Conservation (phyloP, 2,329 filamentous ascomycete genomes). For the Ophiosphaerella narmari region DNA sequence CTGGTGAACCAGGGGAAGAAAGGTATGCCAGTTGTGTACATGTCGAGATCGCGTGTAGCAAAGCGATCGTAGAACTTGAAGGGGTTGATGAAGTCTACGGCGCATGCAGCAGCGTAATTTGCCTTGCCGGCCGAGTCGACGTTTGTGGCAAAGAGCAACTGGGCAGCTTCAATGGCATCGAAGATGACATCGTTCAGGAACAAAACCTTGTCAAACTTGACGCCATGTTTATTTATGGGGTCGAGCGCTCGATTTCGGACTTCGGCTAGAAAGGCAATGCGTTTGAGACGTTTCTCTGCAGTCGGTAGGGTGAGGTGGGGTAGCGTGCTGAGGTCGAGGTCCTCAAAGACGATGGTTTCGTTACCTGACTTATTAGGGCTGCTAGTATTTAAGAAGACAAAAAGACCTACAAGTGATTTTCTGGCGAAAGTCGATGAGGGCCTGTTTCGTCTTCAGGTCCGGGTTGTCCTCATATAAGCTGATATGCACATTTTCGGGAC, state of each 20-base stretch:
- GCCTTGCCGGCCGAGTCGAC: slow-evolving; percentile 55
- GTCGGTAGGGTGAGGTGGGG: slow-evolving; percentile 66
- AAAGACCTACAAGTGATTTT: slow-evolving; percentile 50
- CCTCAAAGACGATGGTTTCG: slow-evolving; percentile 61
- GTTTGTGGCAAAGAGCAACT: slow-evolving; percentile 68
- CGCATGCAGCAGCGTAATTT: slow-evolving; percentile 70
- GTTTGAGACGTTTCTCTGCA: slow-evolving; percentile 67
- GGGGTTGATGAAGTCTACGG: slow-evolving; percentile 70
- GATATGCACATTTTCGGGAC: slow-evolving; percentile 69
- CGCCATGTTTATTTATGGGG: slow-evolving; percentile 59
- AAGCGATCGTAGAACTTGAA: slow-evolving; percentile 76
- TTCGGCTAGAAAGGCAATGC: slow-evolving; percentile 74
- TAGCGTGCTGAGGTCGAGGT: slow-evolving; percentile 61
- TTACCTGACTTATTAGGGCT: slow-evolving; percentile 42
- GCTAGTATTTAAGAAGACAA: not conserved
- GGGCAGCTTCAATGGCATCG: slow-evolving; percentile 61
- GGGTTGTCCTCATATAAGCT: slow-evolving; percentile 77
- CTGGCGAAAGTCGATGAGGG: slow-evolving; percentile 60
- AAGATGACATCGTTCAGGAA: slow-evolving; percentile 72
- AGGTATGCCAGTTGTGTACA: slow-evolving; percentile 65
- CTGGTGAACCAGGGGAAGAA: slow-evolving; percentile 71
- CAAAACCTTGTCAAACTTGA: slow-evolving; percentile 65
- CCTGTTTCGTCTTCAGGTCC: slow-evolving; percentile 59
- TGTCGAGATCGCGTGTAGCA: slow-evolving; percentile 69
- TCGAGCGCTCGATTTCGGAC: slow-evolving; percentile 72